Percentiles rank a stretch among this genome's conserved stretches.
phyloP scores from a whole-genome alignment of 345 rosid genomes.

The Erucastrum elatum region DNA sequence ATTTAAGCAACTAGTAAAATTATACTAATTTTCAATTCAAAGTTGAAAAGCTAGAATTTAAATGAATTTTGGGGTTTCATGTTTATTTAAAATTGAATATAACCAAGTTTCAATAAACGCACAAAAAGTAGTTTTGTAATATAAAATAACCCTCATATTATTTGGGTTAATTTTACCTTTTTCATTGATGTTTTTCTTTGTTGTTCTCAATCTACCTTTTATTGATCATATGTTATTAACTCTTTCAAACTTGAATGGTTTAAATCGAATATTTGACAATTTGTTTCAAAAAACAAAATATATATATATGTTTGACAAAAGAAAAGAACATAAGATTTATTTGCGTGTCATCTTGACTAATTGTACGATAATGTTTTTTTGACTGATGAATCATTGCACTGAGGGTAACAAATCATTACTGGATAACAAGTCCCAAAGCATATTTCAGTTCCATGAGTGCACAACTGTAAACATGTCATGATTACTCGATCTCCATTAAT shows the following conservation, averaged over 20 bases:
- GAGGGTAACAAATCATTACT: constrained; percentile 49
- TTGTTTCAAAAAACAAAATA: background rate
- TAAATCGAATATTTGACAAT: background rate
- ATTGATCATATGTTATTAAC: background rate
- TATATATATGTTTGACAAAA: background rate
- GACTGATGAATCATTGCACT: constrained; percentile 50
- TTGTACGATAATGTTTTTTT: constrained; percentile 15
- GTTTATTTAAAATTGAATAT: background rate
- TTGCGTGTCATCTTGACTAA: constrained; percentile 38
- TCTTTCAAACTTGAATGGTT: background rate
- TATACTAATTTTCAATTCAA: background rate
- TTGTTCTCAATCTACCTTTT: background rate
- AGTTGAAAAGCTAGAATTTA: background rate
- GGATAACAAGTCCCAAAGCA: constrained; percentile 64
- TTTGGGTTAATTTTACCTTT: background rate
- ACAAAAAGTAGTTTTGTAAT: background rate
- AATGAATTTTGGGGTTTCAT: background rate
- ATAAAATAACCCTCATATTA: background rate
- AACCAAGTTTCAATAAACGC: background rate
- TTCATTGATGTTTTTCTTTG: background rate
- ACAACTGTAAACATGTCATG: constrained; percentile 38
- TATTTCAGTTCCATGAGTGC: constrained; percentile 42
- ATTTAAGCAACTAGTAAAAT: background rate
- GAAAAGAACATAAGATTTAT: constrained; percentile 1
- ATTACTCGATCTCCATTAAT: constrained; percentile 24